Evolutionary conservation across 768 basidiomycete genomes (phyloP).

Genomic region (Pulveroboletus sp.): DNA sequence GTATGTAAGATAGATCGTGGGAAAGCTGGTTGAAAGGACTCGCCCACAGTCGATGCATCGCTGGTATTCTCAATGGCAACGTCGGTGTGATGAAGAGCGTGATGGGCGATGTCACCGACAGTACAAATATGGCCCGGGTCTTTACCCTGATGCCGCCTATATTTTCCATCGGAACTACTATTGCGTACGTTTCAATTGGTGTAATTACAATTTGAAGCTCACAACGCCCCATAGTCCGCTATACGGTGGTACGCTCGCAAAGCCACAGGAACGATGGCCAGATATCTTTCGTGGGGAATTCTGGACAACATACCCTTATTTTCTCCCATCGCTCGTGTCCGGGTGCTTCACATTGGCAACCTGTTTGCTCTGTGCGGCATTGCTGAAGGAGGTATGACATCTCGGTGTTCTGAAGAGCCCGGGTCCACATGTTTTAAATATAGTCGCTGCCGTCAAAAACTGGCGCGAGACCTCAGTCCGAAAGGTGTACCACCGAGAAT

Average conservation of each 20-base stretch:
- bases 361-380: constrained; percentile 18
- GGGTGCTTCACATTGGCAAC: constrained; percentile 10
- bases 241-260: constrained; percentile 54
- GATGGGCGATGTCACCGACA: constrained; percentile 56
- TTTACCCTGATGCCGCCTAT: constrained; percentile 30
- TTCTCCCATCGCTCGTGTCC: constrained; percentile 33
- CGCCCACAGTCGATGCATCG: constrained; percentile 32
- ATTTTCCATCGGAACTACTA: constrained; percentile 31
- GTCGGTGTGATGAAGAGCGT: constrained; percentile 62
- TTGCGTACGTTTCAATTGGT: constrained; percentile 18
- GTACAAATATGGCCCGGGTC: constrained; percentile 33
- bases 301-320: constrained; percentile 37
- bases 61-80: constrained; percentile 39
- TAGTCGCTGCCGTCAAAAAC: constrained; percentile 27
- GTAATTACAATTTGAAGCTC: background rate
- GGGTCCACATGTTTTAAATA: background rate
- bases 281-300: constrained; percentile 40
- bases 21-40: constrained; percentile 1
- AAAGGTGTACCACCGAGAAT: constrained; percentile 1
- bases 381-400: constrained; percentile 32
- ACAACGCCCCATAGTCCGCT: constrained; percentile 41
- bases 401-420: background rate
- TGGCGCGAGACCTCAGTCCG: background rate
- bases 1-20: constrained; percentile 22
- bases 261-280: constrained; percentile 57